Base-by-base conservation (phyloP, 306 rosid species). In the Corylus avellana region DNA sequence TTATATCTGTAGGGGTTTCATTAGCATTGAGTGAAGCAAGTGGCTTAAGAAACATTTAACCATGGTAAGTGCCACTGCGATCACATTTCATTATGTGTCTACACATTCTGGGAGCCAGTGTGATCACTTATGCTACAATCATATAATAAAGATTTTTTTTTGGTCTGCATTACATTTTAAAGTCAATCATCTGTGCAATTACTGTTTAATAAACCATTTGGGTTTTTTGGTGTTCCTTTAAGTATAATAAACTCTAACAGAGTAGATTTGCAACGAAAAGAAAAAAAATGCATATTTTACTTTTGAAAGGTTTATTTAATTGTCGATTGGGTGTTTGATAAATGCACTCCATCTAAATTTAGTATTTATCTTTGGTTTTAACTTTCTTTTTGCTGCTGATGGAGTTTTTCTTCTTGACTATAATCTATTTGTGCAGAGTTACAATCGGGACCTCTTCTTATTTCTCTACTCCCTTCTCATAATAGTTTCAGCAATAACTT, bases 381-480 rank as follows among this genome's bases (percentile, higher is more conserved):
- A 22, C 27, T 72, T 18, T 44, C 10, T 49, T 49, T 32, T 78
- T 67, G 70, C 74, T 57, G 49, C 61, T 76, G 51, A 79, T 68
- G 5, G 18, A n/a, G 13, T 74, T 56, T 80, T 56, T 80, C 74
- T 78, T 44, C 72, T 68, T 50, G 76, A 35, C 22, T 20, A 77
- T 77, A n/a, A 18, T 84, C 64, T 77, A 75, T 71, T 78, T 83
- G 55, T 89, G 87, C 99, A 95, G 99, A 91, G 87, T 85, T 95
- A 91, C 90, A 95, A 91, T 75, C 92, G 97, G 86, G 99, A 95
- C 84, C 88, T 95, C 72, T 95, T 94, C 90, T 37, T 87, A 69
- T 94, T 94, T 82, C 94, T 95, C 61, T 90, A 93, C 79, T 87
- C 86, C 86, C 97, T 93, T 82, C 94, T 93, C 86, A 93, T 95